Conservation (phyloP, 257 asterid species). For the Solanum gandarillasii region DNA sequence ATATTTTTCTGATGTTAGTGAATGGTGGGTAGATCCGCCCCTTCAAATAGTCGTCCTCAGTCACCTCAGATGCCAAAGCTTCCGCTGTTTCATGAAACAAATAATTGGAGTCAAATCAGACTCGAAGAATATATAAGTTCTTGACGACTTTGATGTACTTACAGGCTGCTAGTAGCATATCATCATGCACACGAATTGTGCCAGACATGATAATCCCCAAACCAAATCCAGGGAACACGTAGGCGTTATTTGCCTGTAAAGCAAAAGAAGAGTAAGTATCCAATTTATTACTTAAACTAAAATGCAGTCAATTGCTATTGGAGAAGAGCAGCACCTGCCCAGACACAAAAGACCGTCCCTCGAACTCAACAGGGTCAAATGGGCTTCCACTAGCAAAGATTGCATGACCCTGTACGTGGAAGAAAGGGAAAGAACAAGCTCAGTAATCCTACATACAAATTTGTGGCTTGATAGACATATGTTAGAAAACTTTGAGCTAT, state of each 20-base stretch:
- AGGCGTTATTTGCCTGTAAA: slow-evolving; percentile 87
- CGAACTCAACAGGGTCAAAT: slow-evolving; percentile 64
- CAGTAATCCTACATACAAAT: not conserved
- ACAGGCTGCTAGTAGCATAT: slow-evolving; percentile 82
- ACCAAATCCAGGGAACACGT: slow-evolving; percentile 92
- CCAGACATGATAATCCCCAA: slow-evolving; percentile 90
- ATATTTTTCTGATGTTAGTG: slow-evolving; percentile 64
- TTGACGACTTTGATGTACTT: slow-evolving; percentile 18
- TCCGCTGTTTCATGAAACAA: slow-evolving; percentile 42
- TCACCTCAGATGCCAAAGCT: slow-evolving; percentile 66
- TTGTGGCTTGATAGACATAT: not conserved
- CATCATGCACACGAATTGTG: slow-evolving; percentile 84
- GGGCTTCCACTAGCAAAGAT: slow-evolving; percentile 94
- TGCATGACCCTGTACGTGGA: slow-evolving; percentile 56
- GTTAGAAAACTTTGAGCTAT: not conserved
- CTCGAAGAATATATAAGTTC: not conserved
- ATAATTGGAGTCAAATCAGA: not conserved
- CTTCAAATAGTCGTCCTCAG: slow-evolving; percentile 56
- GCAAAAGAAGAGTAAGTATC: not conserved
- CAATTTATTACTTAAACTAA: not conserved
- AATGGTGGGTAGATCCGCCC: slow-evolving; percentile 91
- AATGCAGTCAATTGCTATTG: not conserved
- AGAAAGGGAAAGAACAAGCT: not conserved
- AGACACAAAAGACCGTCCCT: slow-evolving; percentile 49
- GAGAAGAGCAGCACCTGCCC: slow-evolving; percentile 61